Conservation (phyloP, 148 eudicot species). For the Beta vulgaris region DNA sequence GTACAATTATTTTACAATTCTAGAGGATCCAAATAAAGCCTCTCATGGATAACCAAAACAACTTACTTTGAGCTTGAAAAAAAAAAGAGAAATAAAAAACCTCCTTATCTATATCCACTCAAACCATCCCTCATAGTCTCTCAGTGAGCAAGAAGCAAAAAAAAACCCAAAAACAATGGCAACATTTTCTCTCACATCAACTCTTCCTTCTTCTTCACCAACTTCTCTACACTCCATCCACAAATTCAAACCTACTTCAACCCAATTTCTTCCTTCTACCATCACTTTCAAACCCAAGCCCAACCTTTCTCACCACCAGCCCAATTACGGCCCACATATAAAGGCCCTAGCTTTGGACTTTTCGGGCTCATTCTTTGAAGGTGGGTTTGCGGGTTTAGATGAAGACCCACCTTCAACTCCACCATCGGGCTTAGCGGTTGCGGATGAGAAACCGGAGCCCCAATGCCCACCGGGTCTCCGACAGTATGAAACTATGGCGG, state of each 20-base stretch:
- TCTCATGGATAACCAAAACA: too few species aligned
- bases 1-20: too few species aligned
- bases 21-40: too few species aligned
- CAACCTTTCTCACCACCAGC: neutral
- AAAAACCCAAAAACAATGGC: slow-evolving; percentile 18
- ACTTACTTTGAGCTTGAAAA: too few species aligned
- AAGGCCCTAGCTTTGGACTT: slow-evolving; percentile 55
- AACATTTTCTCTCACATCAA: slow-evolving; percentile 30
- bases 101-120: slow-evolving; percentile 25
- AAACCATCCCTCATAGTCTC: neutral
- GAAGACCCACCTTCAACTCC: slow-evolving; percentile 40
- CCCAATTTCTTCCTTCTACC: slow-evolving; percentile 21
- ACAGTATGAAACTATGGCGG: slow-evolving; percentile 80
- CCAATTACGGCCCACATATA: slow-evolving; percentile 20
- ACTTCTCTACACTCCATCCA: slow-evolving; percentile 21
- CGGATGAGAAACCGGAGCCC: slow-evolving; percentile 65
- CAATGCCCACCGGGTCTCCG: slow-evolving; percentile 92
- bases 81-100: neutral
- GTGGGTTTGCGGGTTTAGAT: slow-evolving; percentile 54
- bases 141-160: neutral
- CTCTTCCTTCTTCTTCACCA: slow-evolving; percentile 33
- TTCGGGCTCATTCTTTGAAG: slow-evolving; percentile 65
- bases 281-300: slow-evolving; percentile 12
- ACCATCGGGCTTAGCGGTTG: slow-evolving; percentile 31
- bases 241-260: slow-evolving; percentile 9